Evolutionary conservation across 2,329 filamentous ascomycete genomes (phyloP).

Genomic region (Metarhizium humberi): DNA sequence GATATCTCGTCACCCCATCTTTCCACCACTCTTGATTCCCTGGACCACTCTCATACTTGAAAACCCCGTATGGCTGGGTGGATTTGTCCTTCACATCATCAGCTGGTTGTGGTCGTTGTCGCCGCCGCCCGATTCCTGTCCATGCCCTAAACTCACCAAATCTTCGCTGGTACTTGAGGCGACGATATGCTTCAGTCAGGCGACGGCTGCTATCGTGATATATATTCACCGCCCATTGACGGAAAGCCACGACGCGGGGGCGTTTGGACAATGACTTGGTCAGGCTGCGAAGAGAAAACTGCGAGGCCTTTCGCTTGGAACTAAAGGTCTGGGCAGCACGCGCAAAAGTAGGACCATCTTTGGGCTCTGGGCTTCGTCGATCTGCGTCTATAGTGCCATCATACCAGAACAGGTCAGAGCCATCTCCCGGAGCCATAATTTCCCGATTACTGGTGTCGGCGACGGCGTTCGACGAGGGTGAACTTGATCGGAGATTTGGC

Average conservation of each 20-base stretch:
- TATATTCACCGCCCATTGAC: slow-evolving; percentile 19
- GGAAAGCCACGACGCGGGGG: slow-evolving; percentile 15
- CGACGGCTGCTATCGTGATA: slow-evolving; percentile 16
- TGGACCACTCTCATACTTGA: slow-evolving; percentile 15
- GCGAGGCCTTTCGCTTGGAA: slow-evolving; percentile 22
- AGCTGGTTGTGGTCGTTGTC: slow-evolving; percentile 13
- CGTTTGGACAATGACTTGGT: slow-evolving; percentile 17
- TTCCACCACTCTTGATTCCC: slow-evolving; percentile 25
- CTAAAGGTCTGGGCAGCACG: neutral
- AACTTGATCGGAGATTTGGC: slow-evolving; percentile 20
- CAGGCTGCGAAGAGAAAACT: slow-evolving; percentile 20
- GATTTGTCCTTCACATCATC: slow-evolving; percentile 16
- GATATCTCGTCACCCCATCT: slow-evolving; percentile 23
- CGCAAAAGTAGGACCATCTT: neutral
- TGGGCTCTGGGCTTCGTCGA: slow-evolving; percentile 10
- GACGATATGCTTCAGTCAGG: slow-evolving; percentile 16
- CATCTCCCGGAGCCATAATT: slow-evolving; percentile 15
- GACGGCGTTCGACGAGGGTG: slow-evolving; percentile 11
- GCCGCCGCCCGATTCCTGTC: slow-evolving; percentile 19
- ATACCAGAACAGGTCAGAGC: slow-evolving; percentile 17
- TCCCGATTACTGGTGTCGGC: slow-evolving; percentile 11
- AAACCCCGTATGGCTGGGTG: slow-evolving; percentile 13
- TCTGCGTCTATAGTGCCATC: slow-evolving; percentile 14
- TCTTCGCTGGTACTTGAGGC: slow-evolving; percentile 17
- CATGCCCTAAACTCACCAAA: slow-evolving; percentile 8